These are phyloP conservation scores for Apophysomyces trapeziformis DNA, from an alignment of 371 early-diverging fungal genomes.

Conservation along the genomic window DNA sequence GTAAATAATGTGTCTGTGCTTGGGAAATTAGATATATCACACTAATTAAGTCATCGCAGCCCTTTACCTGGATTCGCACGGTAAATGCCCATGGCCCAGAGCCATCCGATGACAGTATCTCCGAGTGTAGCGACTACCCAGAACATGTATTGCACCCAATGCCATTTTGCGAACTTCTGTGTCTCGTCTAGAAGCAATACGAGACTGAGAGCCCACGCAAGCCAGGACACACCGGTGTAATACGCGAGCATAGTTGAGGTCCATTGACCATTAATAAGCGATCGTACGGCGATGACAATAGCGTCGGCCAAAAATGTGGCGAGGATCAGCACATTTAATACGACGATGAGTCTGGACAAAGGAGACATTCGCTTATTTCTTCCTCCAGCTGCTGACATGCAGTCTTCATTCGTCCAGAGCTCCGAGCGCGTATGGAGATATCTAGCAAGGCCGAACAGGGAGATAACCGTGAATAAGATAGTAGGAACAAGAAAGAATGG, in stretches of 20 bases:
- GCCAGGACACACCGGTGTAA: slow-evolving; percentile 39
- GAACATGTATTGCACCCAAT: slow-evolving; percentile 52
- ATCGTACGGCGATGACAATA: slow-evolving; percentile 31
- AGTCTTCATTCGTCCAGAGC: slow-evolving; percentile 16
- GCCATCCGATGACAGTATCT: slow-evolving; percentile 44
- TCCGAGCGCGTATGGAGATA: slow-evolving; percentile 25
- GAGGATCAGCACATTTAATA: slow-evolving; percentile 24
- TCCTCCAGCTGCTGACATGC: slow-evolving; percentile 3
- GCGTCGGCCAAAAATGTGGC: slow-evolving; percentile 38
- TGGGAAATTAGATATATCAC: neutral
- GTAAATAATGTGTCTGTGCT: slow-evolving; percentile 35
- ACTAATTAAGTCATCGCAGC: neutral
- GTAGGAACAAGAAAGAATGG: slow-evolving; percentile 36
- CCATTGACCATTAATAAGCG: slow-evolving; percentile 32
- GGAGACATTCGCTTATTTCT: slow-evolving; percentile 26
- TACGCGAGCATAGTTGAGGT: slow-evolving; percentile 37
- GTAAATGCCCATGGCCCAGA: slow-evolving; percentile 39
- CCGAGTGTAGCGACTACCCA: slow-evolving; percentile 37
- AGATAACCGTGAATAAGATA: slow-evolving; percentile 26
- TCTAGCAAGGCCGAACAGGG: slow-evolving; percentile 33
- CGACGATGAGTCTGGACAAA: slow-evolving; percentile 32
- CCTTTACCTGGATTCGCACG: slow-evolving; percentile 42
- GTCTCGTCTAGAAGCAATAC: slow-evolving; percentile 36
- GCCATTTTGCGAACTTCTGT: slow-evolving; percentile 43
- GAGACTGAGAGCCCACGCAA: slow-evolving; percentile 43